These are phyloP conservation scores for Zymoseptoria crescenta DNA, from an alignment of 2,329 filamentous ascomycete species.

Conservation along the genomic window DNA sequence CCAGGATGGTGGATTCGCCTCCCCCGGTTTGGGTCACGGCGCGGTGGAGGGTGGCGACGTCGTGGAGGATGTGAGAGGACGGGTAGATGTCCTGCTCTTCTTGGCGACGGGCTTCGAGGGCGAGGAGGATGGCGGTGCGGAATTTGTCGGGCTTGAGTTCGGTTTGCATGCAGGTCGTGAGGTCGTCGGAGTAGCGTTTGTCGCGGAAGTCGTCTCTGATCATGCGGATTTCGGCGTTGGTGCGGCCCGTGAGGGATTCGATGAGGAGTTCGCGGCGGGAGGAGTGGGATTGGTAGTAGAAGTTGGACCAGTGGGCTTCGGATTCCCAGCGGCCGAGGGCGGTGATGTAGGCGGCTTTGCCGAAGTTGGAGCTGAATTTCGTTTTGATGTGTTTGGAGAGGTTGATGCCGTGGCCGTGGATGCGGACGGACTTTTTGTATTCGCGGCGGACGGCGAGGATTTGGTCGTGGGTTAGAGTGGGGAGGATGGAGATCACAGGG, in stretches of 20 bases:
- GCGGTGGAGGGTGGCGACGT: constrained; percentile 64
- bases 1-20: constrained; percentile 80
- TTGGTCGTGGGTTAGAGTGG: constrained; percentile 76
- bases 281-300: constrained; percentile 87
- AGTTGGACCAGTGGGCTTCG: constrained; percentile 97
- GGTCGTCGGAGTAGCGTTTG: constrained; percentile 78
- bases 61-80: constrained; percentile 51
- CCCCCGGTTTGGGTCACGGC: constrained; percentile 65
- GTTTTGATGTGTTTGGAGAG: constrained; percentile 79
- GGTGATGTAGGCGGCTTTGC: constrained; percentile 85
- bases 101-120: constrained; percentile 75
- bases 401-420: constrained; percentile 72
- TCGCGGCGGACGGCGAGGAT: constrained; percentile 76
- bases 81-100: constrained; percentile 61
- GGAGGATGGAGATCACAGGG: constrained; percentile 74
- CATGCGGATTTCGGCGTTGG: constrained; percentile 73
- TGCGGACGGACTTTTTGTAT: constrained; percentile 75
- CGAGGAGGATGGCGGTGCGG: constrained; percentile 75
- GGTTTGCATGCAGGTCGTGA: constrained; percentile 78
- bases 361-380: constrained; percentile 68
- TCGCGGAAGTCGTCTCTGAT: constrained; percentile 88
- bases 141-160: constrained; percentile 97
- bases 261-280: constrained; percentile 83
- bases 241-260: constrained; percentile 82
- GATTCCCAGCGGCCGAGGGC: constrained; percentile 85